Percentiles rank a stretch among this genome's conserved stretches.
Evolutionary conservation across 2,329 filamentous ascomycete genomes (phyloP).

Genomic region (Cladophialophora exuberans): DNA sequence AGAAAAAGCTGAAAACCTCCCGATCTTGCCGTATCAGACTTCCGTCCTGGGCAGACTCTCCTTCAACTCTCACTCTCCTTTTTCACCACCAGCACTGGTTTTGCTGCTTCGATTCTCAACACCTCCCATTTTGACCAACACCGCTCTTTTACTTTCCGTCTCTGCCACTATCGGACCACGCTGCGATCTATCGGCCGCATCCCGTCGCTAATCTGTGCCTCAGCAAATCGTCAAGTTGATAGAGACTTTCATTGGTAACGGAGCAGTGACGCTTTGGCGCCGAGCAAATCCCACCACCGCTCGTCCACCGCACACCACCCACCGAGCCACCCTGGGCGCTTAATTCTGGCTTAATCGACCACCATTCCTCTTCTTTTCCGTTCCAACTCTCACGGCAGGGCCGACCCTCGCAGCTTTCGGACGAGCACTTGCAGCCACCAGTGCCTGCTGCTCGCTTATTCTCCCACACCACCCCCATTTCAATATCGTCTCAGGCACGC

Average conservation of each 20-base stretch:
- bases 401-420: slow-evolving; percentile 27
- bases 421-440: slow-evolving; percentile 14
- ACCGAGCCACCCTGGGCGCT: slow-evolving; percentile 25
- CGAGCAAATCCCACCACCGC: slow-evolving; percentile 17
- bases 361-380: slow-evolving; percentile 6
- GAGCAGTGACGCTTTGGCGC: slow-evolving; percentile 28
- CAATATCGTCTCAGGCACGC: slow-evolving; percentile 28
- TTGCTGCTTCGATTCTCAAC: slow-evolving; percentile 17
- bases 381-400: slow-evolving; percentile 26
- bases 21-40: neutral
- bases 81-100: slow-evolving; percentile 6
- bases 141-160: slow-evolving; percentile 5
- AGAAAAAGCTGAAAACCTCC: no score
- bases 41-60: neutral
- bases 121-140: slow-evolving; percentile 17
- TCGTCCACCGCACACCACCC: no score
- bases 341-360: slow-evolving; percentile 31
- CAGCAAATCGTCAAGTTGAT: slow-evolving; percentile 21
- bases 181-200: slow-evolving; percentile 18
- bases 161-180: no score
- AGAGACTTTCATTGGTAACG: slow-evolving; percentile 22
- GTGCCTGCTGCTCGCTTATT: neutral
- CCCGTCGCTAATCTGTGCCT: slow-evolving; percentile 24
- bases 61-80: slow-evolving; percentile 8
- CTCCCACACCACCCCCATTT: slow-evolving; percentile 18